Evolutionary conservation across 2,329 filamentous ascomycete species (phyloP), one percentile per base, ranked within the genome.

Genomic region (Setomelanomma holmii): DNA sequence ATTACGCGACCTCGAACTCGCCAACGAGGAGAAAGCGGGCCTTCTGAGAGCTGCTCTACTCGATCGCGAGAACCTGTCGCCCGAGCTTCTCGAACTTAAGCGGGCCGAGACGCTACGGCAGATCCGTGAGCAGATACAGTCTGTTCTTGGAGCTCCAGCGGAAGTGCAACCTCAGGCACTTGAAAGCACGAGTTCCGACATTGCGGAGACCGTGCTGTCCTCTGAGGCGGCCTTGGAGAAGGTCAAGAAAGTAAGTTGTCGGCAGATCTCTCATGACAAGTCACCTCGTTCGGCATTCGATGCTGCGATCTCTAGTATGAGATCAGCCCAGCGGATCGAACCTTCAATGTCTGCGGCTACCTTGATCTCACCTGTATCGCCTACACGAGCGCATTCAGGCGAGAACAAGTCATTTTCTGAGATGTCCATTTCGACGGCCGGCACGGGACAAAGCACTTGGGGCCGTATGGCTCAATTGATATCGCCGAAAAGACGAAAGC

Each of bases 201-300:
- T 76, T 23, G 68, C 70, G 27, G 67, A 73, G 41, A 73, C 64
- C 16, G 62, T 76, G 6, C 49, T 71, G 33, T 66, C 58, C 7
- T 65, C 69, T 17, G 64, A 74, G 53, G 69, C 64, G 11, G 71
- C 68, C 17, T 51, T 76, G n/a, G 72, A 73, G 11, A 68, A 67
- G 34, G 70, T 65, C 27, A 74, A 68, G 58, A 74, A 72, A 68
- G 72, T 75, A 72, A 74, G 72, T 60, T 56, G 43, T 27, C 52
- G 45, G 27, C 71, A 72, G 56, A 46, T 67, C 53, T 58, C 58
- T 56, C 56, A 59, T 50, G 58, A 52, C 41, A 60, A 57, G 27
- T 51, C 57, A 38, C 48, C 49, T 46, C 56, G 55, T 23, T 62
- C 61, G 21, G 57, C 62, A 8, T 69, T 66, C 51, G 61, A 66